phyloP scores from a whole-genome alignment of 345 rosid species.

The Dipteronia sinensis region DNA sequence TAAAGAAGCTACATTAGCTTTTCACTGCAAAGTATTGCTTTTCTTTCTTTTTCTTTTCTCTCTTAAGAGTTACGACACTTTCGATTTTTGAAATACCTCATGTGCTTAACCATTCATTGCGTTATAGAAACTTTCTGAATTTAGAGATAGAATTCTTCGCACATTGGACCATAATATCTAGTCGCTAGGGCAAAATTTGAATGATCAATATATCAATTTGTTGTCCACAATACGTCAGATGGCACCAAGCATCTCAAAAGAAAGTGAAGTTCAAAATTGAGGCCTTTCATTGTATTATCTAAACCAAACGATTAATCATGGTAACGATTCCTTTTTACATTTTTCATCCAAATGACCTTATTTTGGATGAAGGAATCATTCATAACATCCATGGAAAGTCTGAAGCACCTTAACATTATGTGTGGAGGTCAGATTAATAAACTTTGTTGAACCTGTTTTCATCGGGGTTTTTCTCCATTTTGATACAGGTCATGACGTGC shows the following conservation, averaged over 20 bases:
- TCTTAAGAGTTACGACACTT: background rate
- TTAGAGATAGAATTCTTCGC: background rate
- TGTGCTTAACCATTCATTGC: background rate
- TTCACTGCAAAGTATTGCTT: background rate
- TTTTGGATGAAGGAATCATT: background rate
- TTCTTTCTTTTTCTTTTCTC: background rate
- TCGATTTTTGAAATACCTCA: background rate
- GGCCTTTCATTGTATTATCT: background rate
- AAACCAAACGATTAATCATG: background rate
- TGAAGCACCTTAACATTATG: background rate
- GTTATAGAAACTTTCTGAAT: background rate
- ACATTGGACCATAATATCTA: background rate
- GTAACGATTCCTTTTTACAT: background rate
- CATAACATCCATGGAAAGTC: background rate
- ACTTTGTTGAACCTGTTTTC: conserved; percentile 5
- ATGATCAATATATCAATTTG: background rate
- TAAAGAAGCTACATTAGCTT: conserved; percentile 23
- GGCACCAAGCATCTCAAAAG: background rate
- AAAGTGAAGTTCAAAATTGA: background rate
- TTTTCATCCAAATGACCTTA: background rate
- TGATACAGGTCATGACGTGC: conserved; percentile 91
- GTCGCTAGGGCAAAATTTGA: conserved; percentile 1
- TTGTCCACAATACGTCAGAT: background rate
- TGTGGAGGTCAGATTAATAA: background rate
- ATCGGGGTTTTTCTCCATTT: background rate